Evolutionary conservation across 73 alveolate species (phyloP), one percentile per base, ranked within the genome.

Genomic region (Paramecium pentaurelia): DNA sequence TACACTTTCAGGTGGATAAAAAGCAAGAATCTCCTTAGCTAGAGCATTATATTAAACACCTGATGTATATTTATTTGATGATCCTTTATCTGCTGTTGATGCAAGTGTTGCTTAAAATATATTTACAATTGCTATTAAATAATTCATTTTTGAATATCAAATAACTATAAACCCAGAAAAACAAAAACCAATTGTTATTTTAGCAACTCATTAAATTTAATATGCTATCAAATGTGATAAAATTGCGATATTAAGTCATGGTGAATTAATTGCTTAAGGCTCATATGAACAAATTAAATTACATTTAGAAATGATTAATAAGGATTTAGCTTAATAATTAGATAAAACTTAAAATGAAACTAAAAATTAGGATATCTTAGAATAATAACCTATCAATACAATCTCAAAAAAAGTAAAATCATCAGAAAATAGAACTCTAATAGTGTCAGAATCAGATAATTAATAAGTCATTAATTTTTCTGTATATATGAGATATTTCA

Each of bases 1-100:
- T 1, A 96, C 95, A 84, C 51, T 96, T 58, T 91, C 96, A 27
- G 98, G 98, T 51, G 98, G 98, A 88, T 95, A 97, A 88, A 95
- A 96, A 93, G 94, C 96, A 0, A 95, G 98, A 93, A 95, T 96
- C 8, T 70, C 97, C 5, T 87, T 97, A 30, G 98, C 99, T 27
- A 95, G 99, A 87, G 95, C 97, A 42, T 70, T 96, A 71, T 96
- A 97, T 85, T 93, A 98, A 18, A 77, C 90, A 28, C 94, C 97
- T 64, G 98, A 96, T 44, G 84, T 95, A 20, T 95, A 86, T 45
- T 92, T 96, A 34, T 70, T 94, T 30, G 97, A 94, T 71, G 98
- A 96, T 27, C 98, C 98, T 32, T 51, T 95, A 25, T 92, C 95
- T 0, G 96, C 98, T 36, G 93, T 96, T 54, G 99, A 96, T 86